Conservation (phyloP, 2,329 filamentous ascomycete species). For the Westerdykella ornata region DNA sequence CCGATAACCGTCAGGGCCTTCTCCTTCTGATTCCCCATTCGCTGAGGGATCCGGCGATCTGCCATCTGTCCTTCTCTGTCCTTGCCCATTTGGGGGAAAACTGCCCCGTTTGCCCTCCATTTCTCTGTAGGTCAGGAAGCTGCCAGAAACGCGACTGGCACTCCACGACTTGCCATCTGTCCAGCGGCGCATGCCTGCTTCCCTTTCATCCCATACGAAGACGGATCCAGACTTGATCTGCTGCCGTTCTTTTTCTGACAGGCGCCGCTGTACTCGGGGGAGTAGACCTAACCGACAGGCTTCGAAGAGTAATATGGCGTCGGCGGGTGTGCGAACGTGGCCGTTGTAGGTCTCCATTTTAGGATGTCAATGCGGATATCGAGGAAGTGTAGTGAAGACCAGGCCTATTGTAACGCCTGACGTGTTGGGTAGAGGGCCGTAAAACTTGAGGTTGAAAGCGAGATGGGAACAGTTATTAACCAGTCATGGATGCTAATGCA, state of each 20-base stretch:
- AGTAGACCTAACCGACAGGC: conserved; percentile 84
- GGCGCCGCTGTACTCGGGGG: conserved; percentile 81
- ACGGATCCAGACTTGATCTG: conserved; percentile 94
- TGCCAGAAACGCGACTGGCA: conserved; percentile 91
- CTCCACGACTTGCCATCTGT: conserved; percentile 99
- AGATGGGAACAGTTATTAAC: neutral
- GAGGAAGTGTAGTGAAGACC: too few relatives aligned
- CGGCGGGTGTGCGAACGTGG: conserved; percentile 86
- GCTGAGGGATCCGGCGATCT: conserved; percentile 80
- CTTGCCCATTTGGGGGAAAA: conserved; percentile 18
- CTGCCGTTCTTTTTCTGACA: conserved; percentile 95
- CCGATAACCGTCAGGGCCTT: conserved; percentile 43
- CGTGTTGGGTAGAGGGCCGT: neutral
- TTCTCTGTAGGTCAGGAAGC: conserved; percentile 93
- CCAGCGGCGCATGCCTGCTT: conserved; percentile 97
- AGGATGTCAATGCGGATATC: too few relatives aligned
- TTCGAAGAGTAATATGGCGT: conserved; percentile 98
- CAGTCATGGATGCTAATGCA: neutral
- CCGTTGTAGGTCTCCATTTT: conserved; percentile 95
- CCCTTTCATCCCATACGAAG: conserved; percentile 98
- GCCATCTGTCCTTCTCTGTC: conserved; percentile 41
- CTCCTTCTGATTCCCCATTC: conserved; percentile 76
- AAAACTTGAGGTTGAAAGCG: neutral
- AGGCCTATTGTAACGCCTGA: too few relatives aligned
- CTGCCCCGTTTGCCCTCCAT: conserved; percentile 96